These are phyloP conservation scores for Aspergillus coremiiformis DNA, from an alignment of 495 filamentous ascomycete genomes.

Conservation along the genomic window DNA sequence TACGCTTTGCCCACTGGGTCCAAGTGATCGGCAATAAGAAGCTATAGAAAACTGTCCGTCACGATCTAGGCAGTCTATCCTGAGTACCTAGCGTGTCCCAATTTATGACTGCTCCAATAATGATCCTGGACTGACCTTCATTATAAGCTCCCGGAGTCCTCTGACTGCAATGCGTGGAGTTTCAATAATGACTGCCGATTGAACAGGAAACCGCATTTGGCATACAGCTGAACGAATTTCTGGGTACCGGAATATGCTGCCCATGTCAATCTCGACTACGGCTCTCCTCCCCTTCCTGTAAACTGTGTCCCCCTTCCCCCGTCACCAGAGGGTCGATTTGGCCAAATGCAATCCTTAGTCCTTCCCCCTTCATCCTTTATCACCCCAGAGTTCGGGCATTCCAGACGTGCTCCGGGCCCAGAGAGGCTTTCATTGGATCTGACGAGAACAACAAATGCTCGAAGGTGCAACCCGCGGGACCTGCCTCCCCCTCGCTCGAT, in stretches of 20 bases:
- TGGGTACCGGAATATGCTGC: constrained; percentile 31
- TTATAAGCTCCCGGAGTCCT: constrained; percentile 36
- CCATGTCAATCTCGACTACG: constrained; percentile 14
- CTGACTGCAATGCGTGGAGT: constrained; percentile 16
- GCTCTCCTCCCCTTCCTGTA: constrained; percentile 23
- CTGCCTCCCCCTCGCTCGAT: constrained; percentile 71
- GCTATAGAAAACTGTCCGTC: constrained; percentile 39
- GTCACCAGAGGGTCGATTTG: constrained; percentile 11
- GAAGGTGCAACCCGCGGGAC: constrained; percentile 59
- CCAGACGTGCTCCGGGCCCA: constrained; percentile 46
- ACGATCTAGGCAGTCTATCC: constrained; percentile 37
- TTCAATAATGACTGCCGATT: constrained; percentile 27
- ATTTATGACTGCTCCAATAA: constrained; percentile 43
- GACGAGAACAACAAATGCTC: constrained; percentile 59
- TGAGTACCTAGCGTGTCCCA: constrained; percentile 39
- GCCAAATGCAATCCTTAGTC: constrained; percentile 45
- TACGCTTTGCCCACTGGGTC: constrained; percentile 30
- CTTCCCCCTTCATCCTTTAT: constrained; percentile 40
- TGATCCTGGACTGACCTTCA: constrained; percentile 24
- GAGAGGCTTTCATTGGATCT: constrained; percentile 63
- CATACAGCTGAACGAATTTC: constrained; percentile 5
- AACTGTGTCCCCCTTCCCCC: constrained; percentile 12
- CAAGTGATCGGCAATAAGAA: constrained; percentile 43
- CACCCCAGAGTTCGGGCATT: constrained; percentile 36
- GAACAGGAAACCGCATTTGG: constrained; percentile 14